Evolutionary conservation across 1,284 basidiomycete species (phyloP).

Genomic region (Pholiota adiposa): DNA sequence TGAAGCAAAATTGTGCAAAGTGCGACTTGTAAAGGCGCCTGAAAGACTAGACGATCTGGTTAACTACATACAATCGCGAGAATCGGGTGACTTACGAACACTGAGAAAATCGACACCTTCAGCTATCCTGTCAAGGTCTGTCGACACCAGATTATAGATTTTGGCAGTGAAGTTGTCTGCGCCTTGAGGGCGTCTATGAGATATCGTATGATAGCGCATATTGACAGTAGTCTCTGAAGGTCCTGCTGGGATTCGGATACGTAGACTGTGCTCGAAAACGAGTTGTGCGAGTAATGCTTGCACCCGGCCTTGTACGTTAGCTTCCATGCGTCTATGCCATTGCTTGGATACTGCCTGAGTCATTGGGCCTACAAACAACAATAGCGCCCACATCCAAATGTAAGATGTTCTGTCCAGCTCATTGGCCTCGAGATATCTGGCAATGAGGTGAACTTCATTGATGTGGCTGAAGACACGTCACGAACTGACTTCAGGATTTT

Average conservation of each 20-base stretch:
- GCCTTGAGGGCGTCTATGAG: not conserved
- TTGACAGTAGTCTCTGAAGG: constrained; percentile 18
- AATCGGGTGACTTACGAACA: constrained; percentile 12
- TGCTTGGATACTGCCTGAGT: constrained; percentile 38
- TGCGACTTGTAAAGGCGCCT: constrained; percentile 12
- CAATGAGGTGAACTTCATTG: not conserved
- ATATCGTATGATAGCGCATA: not conserved
- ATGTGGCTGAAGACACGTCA: not conserved
- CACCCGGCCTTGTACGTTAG: constrained; percentile 22
- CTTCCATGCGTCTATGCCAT: constrained; percentile 50
- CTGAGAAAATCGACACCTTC: constrained; percentile 23
- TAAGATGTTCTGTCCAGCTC: constrained; percentile 38
- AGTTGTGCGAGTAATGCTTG: constrained; percentile 72
- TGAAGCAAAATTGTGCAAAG: constrained; percentile 49
- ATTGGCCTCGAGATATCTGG: constrained; percentile 47
- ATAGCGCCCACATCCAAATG: constrained; percentile 49
- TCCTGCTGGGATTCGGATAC: constrained; percentile 67
- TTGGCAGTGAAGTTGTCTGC: constrained; percentile 22
- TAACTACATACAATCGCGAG: not conserved
- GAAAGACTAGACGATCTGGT: constrained; percentile 6
- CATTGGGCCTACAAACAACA: constrained; percentile 36
- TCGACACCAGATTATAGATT: constrained; percentile 39
- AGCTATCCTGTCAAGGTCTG: constrained; percentile 38
- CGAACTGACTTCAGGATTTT: constrained; percentile 4
- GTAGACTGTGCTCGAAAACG: constrained; percentile 71